Conservation (phyloP, 1,284 basidiomycete species). For the Inonotus hispidus region DNA sequence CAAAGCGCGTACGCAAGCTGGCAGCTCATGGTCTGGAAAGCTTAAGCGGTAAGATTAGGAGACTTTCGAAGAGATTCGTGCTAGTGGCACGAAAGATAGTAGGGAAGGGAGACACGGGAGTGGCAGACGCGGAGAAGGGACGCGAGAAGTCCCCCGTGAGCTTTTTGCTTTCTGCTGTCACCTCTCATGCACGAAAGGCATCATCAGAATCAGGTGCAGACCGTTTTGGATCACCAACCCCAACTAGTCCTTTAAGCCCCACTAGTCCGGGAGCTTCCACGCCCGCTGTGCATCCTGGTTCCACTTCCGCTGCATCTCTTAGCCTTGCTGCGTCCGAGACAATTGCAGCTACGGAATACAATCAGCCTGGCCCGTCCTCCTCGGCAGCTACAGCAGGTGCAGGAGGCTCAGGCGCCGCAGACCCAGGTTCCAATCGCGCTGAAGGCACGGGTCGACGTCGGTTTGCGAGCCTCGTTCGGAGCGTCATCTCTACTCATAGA, state of each 20-base stretch:
- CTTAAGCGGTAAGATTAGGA: background rate
- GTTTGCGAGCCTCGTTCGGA: slow-evolving; percentile 8
- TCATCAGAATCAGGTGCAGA: slow-evolving; percentile 7
- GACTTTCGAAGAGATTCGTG: background rate
- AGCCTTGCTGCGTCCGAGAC: slow-evolving; percentile 23
- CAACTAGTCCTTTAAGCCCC: slow-evolving; percentile 24
- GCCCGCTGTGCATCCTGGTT: slow-evolving; percentile 21
- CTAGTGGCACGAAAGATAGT: background rate
- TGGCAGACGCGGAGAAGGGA: background rate
- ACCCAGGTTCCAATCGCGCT: background rate
- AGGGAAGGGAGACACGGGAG: background rate
- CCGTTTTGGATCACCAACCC: slow-evolving; percentile 35
- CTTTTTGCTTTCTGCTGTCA: slow-evolving; percentile 22
- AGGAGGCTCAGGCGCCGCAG: background rate
- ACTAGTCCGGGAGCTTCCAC: background rate
- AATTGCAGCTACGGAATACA: slow-evolving; percentile 23
- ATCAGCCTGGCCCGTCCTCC: background rate
- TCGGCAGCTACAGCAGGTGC: background rate
- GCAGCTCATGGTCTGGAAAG: slow-evolving; percentile 4
- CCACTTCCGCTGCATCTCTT: slow-evolving; percentile 25
- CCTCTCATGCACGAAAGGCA: slow-evolving; percentile 4
- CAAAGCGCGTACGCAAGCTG: slow-evolving; percentile 1
- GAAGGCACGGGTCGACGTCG: slow-evolving; percentile 3
- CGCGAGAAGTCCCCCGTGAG: background rate
- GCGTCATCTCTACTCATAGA: slow-evolving; percentile 15